A percentile compares a stretch with the other conserved stretches of the same genome.
Conservation (phyloP, 1,284 basidiomycete species). For the Ganoderma lucidum region DNA sequence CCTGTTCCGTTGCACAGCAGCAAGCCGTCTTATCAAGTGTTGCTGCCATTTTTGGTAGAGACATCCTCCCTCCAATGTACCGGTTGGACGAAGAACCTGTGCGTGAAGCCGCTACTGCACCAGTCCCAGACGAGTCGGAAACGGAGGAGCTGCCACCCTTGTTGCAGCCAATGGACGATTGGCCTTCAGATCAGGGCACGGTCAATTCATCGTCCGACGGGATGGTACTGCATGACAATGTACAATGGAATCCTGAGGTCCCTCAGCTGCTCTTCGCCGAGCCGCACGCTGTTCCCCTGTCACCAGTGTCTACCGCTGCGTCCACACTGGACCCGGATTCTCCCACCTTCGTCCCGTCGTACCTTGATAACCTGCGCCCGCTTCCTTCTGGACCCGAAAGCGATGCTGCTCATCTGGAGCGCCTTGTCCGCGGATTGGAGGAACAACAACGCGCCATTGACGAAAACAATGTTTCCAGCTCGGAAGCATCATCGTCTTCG, state of each 20-base stretch:
- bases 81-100: conserved; percentile 14
- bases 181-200: background rate
- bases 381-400: conserved; percentile 17
- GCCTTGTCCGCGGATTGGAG: conserved; percentile 6
- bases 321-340: conserved; percentile 18
- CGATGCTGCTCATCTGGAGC: background rate
- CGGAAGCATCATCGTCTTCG: background rate
- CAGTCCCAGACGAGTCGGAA: conserved; percentile 1
- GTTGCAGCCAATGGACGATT: background rate
- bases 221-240: background rate
- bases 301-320: background rate
- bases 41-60: conserved; percentile 9
- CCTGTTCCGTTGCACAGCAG: conserved; percentile 8
- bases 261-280: background rate
- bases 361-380: conserved; percentile 20
- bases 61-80: conserved; percentile 12
- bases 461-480: background rate
- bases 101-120: conserved; percentile 6
- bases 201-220: background rate
- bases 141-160: background rate
- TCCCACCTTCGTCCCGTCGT: conserved; percentile 26
- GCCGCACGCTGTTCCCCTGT: background rate
- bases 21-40: conserved; percentile 7
- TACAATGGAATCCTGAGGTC: background rate
- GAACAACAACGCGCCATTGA: background rate